These are phyloP conservation scores for Glutinoglossum americanum DNA, from an alignment of 495 filamentous ascomycete genomes.

Conservation along the genomic window DNA sequence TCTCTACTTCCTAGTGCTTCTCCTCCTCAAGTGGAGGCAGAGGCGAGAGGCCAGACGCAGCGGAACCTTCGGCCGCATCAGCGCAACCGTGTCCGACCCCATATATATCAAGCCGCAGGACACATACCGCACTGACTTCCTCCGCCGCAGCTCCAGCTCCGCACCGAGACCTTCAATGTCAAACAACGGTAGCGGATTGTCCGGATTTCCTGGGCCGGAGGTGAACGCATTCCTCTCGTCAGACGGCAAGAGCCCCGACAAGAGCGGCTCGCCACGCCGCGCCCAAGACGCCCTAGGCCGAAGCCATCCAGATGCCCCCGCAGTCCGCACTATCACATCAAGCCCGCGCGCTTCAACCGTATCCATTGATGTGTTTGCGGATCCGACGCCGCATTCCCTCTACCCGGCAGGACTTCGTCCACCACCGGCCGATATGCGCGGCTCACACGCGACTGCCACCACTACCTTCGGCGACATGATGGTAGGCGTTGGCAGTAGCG, in stretches of 20 bases:
- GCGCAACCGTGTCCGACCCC: slow-evolving; percentile 31
- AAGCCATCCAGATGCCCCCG: not conserved
- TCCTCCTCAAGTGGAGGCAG: slow-evolving; percentile 17
- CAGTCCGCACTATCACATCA: not conserved
- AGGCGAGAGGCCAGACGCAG: slow-evolving; percentile 9
- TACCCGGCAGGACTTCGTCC: not conserved
- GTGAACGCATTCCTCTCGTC: not conserved
- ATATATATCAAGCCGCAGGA: slow-evolving; percentile 24
- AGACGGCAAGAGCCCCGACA: not conserved
- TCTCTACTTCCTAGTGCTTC: slow-evolving; percentile 20
- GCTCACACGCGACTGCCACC: not conserved
- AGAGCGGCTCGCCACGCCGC: not conserved
- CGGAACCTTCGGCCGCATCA: slow-evolving; percentile 15
- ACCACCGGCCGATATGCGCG: not conserved
- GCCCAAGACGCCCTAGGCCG: not conserved
- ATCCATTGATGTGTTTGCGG: not conserved
- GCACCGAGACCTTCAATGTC: not conserved
- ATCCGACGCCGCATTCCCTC: not conserved
- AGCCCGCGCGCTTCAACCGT: not conserved
- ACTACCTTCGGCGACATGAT: not conserved
- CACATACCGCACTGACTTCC: slow-evolving; percentile 35
- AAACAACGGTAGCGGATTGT: not conserved
- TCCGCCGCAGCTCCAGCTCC: slow-evolving; percentile 14
- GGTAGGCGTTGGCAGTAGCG: not conserved
- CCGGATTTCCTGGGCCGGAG: not conserved